Conservation (phyloP, 371 early-diverging fungal species). For the Thermomucor indicae-seudaticae region DNA sequence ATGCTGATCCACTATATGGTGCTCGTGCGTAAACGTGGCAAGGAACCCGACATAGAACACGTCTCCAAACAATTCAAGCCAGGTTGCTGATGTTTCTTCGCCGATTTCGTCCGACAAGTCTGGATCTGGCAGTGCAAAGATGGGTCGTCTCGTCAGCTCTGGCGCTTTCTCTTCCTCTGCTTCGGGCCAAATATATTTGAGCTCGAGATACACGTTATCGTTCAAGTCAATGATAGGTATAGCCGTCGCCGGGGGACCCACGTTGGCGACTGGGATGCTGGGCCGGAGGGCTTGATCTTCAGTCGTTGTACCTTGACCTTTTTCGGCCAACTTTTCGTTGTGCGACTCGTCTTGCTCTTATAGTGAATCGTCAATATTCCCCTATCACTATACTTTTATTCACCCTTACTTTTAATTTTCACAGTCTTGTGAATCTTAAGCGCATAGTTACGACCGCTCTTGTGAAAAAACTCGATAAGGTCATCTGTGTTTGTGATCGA, state of each 20-base stretch:
- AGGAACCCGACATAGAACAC: conserved; percentile 50
- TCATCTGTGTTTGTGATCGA: conserved; percentile 30
- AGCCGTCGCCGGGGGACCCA: no score
- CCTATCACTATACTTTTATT: neutral
- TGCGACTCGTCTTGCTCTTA: conserved; percentile 3
- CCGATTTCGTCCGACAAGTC: conserved; percentile 49
- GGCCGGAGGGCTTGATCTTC: no score
- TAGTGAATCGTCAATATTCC: neutral
- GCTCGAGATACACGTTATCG: conserved; percentile 36
- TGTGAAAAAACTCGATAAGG: conserved; percentile 40
- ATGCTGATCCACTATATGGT: conserved; percentile 30
- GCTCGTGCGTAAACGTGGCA: conserved; percentile 49
- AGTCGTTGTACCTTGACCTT: neutral
- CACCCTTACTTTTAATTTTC: conserved; percentile 8
- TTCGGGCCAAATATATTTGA: conserved; percentile 13
- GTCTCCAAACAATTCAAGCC: conserved; percentile 45
- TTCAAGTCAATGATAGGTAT: conserved; percentile 38
- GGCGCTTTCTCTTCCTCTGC: conserved; percentile 5
- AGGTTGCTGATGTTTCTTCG: conserved; percentile 39
- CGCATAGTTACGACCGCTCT: conserved; percentile 29
- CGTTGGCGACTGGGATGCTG: no score
- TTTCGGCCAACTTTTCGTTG: neutral
- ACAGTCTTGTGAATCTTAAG: conserved; percentile 42
- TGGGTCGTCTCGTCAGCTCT: conserved; percentile 17
- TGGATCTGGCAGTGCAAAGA: conserved; percentile 40